Percentiles rank a stretch among this genome's conserved stretches.
Evolutionary conservation across 345 rosid genomes (phyloP).

Genomic region (Camelina laxa): DNA sequence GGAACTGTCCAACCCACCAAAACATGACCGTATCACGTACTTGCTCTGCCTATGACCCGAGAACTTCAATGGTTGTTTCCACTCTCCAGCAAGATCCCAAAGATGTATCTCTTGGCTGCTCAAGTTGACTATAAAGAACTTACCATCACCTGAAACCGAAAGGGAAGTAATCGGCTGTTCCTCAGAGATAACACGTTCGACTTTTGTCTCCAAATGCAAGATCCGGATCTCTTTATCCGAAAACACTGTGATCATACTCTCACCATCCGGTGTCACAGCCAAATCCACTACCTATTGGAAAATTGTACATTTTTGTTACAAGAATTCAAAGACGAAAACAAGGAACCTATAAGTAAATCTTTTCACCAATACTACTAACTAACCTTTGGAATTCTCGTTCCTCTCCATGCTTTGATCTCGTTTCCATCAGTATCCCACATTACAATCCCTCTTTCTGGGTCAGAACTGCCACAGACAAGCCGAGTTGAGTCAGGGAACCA

Average conservation of each 20-base stretch:
- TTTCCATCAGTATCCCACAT: slow-evolving; percentile 90
- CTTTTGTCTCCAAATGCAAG: slow-evolving; percentile 63
- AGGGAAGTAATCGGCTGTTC: slow-evolving; percentile 70
- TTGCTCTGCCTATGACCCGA: slow-evolving; percentile 77
- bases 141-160: slow-evolving; percentile 65
- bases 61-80: slow-evolving; percentile 62
- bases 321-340: background rate
- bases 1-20: slow-evolving; percentile 76
- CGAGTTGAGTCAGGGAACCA: slow-evolving; percentile 95
- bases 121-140: slow-evolving; percentile 78
- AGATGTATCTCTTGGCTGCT: slow-evolving; percentile 89
- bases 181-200: slow-evolving; percentile 67
- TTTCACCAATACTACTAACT: slow-evolving; percentile 35
- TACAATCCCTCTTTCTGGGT: slow-evolving; percentile 79
- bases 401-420: slow-evolving; percentile 85
- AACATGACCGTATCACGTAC: slow-evolving; percentile 86
- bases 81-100: slow-evolving; percentile 83
- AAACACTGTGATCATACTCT: slow-evolving; percentile 65
- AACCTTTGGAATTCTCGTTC: slow-evolving; percentile 79
- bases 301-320: background rate
- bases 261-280: slow-evolving; percentile 83
- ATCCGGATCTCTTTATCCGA: slow-evolving; percentile 68
- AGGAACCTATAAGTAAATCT: slow-evolving; percentile 1
- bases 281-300: slow-evolving; percentile 56
- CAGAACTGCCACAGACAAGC: slow-evolving; percentile 88